A percentile compares a stretch with the other conserved stretches of the same genome.
Evolutionary conservation across 2,329 filamentous ascomycete species (phyloP).

Genomic region (Fusarium oligoseptatum): DNA sequence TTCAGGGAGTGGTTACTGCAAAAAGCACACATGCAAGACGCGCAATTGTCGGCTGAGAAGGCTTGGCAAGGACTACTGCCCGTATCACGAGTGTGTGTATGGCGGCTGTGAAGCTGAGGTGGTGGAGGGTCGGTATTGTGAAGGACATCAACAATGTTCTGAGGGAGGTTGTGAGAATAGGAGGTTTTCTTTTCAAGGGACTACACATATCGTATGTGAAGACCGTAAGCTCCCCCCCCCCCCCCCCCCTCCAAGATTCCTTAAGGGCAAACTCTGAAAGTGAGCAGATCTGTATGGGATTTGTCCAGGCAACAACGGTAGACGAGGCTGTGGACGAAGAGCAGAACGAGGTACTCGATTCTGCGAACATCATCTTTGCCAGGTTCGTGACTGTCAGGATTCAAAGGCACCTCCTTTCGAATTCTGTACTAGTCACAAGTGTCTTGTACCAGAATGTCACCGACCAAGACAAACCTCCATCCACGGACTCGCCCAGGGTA

Average conservation of each 20-base stretch:
- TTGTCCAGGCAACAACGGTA: slow-evolving; percentile 22
- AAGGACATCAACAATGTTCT: slow-evolving; percentile 34
- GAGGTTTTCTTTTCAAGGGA: slow-evolving; percentile 25
- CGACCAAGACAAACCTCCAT: slow-evolving; percentile 15
- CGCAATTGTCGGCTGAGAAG: slow-evolving; percentile 40
- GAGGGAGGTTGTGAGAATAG: slow-evolving; percentile 15
- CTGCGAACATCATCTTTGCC: slow-evolving; percentile 45
- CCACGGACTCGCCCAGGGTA: not conserved
- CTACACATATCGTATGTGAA: slow-evolving; percentile 34
- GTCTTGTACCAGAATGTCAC: slow-evolving; percentile 28
- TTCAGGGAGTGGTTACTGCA: slow-evolving; percentile 36
- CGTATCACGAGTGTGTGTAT: slow-evolving; percentile 45
- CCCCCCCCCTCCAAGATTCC: too few relatives aligned
- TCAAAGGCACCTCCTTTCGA: slow-evolving; percentile 27
- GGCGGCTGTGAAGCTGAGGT: slow-evolving; percentile 45
- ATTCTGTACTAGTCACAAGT: slow-evolving; percentile 38
- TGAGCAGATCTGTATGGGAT: slow-evolving; percentile 10
- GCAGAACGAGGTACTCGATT: slow-evolving; percentile 16
- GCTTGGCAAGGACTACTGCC: slow-evolving; percentile 40
- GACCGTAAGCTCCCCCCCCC: slow-evolving; percentile 38
- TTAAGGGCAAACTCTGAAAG: slow-evolving; percentile 4
- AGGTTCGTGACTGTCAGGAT: slow-evolving; percentile 36
- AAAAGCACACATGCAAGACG: slow-evolving; percentile 44
- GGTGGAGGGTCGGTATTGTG: slow-evolving; percentile 38
- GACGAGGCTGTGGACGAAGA: slow-evolving; percentile 22